Evolutionary conservation across 306 rosid genomes (phyloP), one percentile per base, ranked within the genome.

Genomic region (Ochetophila trinervis): DNA sequence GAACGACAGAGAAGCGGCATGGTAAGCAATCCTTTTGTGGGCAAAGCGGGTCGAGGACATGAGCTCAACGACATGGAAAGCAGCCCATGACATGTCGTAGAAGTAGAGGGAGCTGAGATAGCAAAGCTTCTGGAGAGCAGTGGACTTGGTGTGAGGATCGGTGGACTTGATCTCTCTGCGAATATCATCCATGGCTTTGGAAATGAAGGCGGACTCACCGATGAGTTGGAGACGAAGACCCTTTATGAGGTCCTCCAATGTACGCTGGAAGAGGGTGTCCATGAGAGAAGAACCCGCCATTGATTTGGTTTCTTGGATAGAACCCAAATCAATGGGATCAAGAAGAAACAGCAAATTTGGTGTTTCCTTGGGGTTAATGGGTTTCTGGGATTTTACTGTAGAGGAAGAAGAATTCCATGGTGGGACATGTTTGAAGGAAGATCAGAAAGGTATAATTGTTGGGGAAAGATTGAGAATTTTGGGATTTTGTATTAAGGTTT

Each of bases 41-140:
- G 76, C 62, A 70, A 89, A 88, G n/a, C 85, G 80, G 0, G 91
- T 63, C 45, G 94, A 84, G 6, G 98, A 93, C 87, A 93, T 87
- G 58, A 93, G 90, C 83, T 93, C 98, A 4, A 93, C 97, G 65
- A 88, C 97, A 68, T 89, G 94, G 69, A 93, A 90, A 14, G 91
- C 73, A 4, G 98, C 97, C 88, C 91, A 93, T 3, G 95, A 84
- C 97, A 93, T 89, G 75, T 89, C 94, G 72, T 76, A 37, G 66
- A 79, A 87, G 62, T 93, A 80, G 47, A 89, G 76, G 63, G 90
- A 65, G 63, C 77, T 78, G 62, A 93, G 94, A 71, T 85, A 93
- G 14, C 88, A 70, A 65, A 93, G 93, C 53, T 90, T 93, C 5
- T 84, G 88, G 36, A 93, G 86, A 3, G 98, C 98, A 17, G 69